Conservation (phyloP, 805 yeast species). For the Hanseniaspora nectarophila region DNA sequence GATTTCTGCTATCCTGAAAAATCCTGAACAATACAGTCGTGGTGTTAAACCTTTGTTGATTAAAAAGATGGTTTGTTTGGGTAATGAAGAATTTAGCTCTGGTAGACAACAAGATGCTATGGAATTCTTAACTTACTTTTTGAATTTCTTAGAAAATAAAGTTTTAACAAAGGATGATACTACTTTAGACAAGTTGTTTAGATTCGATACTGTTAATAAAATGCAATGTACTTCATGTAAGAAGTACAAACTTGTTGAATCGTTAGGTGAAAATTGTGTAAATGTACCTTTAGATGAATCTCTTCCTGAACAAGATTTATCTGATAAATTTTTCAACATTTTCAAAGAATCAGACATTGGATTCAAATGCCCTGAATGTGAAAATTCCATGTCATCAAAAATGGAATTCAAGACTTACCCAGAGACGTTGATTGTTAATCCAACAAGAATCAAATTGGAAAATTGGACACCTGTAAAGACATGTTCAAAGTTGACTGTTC, state of each 20-base stretch:
- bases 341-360: constrained; percentile 48
- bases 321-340: constrained; percentile 39
- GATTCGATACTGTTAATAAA: constrained; percentile 54
- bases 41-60: constrained; percentile 72
- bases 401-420: constrained; percentile 42
- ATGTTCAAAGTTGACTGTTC: constrained; percentile 52
- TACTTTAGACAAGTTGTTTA: constrained; percentile 46
- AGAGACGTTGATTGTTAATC: constrained; percentile 53
- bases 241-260: constrained; percentile 45
- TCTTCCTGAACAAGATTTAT: constrained; percentile 31
- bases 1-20: constrained; percentile 56
- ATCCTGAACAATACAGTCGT: constrained; percentile 43
- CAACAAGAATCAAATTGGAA: constrained; percentile 67
- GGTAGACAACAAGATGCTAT: constrained; percentile 91
- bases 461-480: constrained; percentile 86
- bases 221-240: constrained; percentile 43
- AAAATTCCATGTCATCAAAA: constrained; percentile 22
- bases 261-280: constrained; percentile 46
- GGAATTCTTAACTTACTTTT: constrained; percentile 65
- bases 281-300: constrained; percentile 41
- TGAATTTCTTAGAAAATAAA: constrained; percentile 47
- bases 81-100: constrained; percentile 71
- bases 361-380: constrained; percentile 50
- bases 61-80: constrained; percentile 63
- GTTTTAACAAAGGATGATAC: constrained; percentile 25